phyloP scores from a whole-genome alignment of 2,329 filamentous ascomycete genomes.

The Aspergillus fumigatiaffinis region DNA sequence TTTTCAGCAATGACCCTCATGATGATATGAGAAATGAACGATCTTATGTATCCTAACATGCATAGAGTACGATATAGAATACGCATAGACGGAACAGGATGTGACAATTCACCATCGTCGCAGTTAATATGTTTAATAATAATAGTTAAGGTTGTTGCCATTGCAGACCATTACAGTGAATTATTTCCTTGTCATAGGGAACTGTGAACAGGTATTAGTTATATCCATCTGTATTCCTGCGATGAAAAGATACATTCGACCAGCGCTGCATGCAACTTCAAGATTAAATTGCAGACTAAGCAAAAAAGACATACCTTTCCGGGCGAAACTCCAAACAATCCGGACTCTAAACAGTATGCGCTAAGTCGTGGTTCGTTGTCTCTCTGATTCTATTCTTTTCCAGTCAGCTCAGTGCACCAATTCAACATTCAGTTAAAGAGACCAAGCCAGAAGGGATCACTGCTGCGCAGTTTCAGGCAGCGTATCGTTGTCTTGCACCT shows the following conservation, averaged over 20 bases:
- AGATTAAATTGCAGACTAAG: neutral
- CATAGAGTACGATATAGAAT: constrained; percentile 1
- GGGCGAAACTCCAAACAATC: neutral
- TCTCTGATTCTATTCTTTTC: neutral
- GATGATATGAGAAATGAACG: constrained; percentile 3
- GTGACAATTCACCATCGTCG: neutral
- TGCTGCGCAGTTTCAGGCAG: neutral
- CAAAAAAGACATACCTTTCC: neutral
- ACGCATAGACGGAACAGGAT: neutral
- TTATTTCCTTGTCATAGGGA: neutral
- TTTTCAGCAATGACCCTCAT: neutral
- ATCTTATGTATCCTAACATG: constrained; percentile 5
- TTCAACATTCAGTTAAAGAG: neutral
- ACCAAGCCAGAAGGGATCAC: neutral
- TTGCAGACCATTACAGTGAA: neutral
- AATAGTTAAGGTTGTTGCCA: neutral
- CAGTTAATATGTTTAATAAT: neutral
- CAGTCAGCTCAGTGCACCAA: neutral
- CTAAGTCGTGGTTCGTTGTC: neutral
- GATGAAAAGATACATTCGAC: neutral
- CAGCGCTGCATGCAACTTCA: neutral
- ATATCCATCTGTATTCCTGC: neutral
- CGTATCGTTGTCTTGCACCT: neutral
- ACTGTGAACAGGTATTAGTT: neutral
- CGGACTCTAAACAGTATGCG: neutral